phyloP scores from a whole-genome alignment of 805 yeast species.

The Sugiyamaella qingdaonensis region DNA sequence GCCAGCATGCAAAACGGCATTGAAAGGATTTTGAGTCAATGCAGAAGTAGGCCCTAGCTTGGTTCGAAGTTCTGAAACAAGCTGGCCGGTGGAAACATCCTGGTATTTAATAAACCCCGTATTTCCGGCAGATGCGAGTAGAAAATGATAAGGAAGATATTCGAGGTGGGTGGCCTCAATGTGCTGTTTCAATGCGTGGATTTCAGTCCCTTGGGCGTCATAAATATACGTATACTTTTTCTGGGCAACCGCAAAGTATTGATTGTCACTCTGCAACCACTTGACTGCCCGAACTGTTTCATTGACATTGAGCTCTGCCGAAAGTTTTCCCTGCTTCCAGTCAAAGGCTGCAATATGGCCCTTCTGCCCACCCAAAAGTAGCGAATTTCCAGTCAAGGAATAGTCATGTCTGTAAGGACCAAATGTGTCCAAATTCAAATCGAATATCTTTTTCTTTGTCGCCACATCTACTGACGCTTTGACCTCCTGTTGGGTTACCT shows the following conservation, averaged over 20 bases:
- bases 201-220: slow-evolving; percentile 85
- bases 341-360: slow-evolving; percentile 97
- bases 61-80: slow-evolving; percentile 80
- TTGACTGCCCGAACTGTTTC: slow-evolving; percentile 91
- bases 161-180: slow-evolving; percentile 78
- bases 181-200: slow-evolving; percentile 88
- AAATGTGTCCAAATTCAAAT: slow-evolving; percentile 64
- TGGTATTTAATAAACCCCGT: slow-evolving; percentile 88
- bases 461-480: slow-evolving; percentile 67
- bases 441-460: slow-evolving; percentile 70
- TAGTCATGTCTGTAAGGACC: slow-evolving; percentile 87
- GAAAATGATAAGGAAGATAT: slow-evolving; percentile 87
- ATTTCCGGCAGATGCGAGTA: slow-evolving; percentile 83
- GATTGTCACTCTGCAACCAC: slow-evolving; percentile 79
- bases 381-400: slow-evolving; percentile 80
- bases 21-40: slow-evolving; percentile 90
- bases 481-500: slow-evolving; percentile 78
- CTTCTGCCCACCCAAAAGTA: slow-evolving; percentile 80
- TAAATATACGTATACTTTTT: slow-evolving; percentile 90
- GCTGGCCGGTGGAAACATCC: slow-evolving; percentile 88
- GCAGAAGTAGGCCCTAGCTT: slow-evolving; percentile 86
- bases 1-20: slow-evolving; percentile 91
- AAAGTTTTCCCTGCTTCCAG: slow-evolving; percentile 83
- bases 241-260: slow-evolving; percentile 94
- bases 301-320: slow-evolving; percentile 75